Conservation (phyloP, 1,284 basidiomycete genomes). For the Irpex sp. region DNA sequence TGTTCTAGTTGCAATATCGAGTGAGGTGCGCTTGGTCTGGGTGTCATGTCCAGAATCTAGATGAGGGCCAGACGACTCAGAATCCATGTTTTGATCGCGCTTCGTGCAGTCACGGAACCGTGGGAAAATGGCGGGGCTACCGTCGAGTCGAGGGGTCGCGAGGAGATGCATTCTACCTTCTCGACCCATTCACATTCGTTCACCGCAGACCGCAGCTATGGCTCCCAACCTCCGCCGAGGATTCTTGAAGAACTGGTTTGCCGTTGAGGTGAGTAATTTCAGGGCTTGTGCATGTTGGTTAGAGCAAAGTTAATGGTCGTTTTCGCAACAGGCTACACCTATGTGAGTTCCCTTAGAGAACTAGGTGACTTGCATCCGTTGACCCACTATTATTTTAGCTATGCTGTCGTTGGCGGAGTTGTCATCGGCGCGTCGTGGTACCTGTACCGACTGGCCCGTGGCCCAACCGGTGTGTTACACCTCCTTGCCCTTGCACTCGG, state of each 20-base stretch:
- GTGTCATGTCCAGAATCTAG: neutral
- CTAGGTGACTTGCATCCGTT: neutral
- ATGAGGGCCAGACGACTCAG: neutral
- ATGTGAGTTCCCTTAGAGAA: slow-evolving; percentile 50
- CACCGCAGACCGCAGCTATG: slow-evolving; percentile 20
- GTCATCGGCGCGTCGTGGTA: slow-evolving; percentile 72
- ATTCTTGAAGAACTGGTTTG: slow-evolving; percentile 77
- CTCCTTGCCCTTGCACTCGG: neutral
- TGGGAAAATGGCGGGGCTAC: slow-evolving; percentile 6
- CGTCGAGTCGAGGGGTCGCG: slow-evolving; percentile 9
- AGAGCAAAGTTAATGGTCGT: neutral
- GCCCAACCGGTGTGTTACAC: slow-evolving; percentile 57
- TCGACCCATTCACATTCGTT: slow-evolving; percentile 8
- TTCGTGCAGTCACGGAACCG: slow-evolving; percentile 6
- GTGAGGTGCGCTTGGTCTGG: neutral
- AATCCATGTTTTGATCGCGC: neutral
- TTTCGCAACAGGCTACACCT: slow-evolving; percentile 59
- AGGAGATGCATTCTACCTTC: slow-evolving; percentile 7
- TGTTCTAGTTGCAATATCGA: neutral
- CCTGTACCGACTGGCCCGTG: slow-evolving; percentile 62
- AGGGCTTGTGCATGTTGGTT: too few relatives aligned
- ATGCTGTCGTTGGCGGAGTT: slow-evolving; percentile 65
- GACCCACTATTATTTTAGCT: slow-evolving; percentile 37
- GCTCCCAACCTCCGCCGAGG: slow-evolving; percentile 22
- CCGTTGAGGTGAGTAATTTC: slow-evolving; percentile 59